Evolutionary conservation across 352 stramenopile genomes (phyloP), one percentile per base, ranked within the genome.

Genomic region (Phytophthora crassamura): DNA sequence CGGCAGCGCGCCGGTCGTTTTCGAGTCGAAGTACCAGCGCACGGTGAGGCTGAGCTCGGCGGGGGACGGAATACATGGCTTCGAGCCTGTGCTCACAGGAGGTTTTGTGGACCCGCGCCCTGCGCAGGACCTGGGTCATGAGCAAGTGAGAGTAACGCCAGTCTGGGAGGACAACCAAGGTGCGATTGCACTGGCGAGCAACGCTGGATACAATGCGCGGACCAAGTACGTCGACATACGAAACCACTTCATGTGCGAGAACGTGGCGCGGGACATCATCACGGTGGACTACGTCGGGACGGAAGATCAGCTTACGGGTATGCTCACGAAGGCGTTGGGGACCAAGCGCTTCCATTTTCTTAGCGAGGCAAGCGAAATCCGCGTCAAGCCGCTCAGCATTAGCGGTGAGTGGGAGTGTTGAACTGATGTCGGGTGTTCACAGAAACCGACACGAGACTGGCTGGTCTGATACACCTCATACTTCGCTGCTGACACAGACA

Each of bases 161-260:
- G n/a, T 66, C 4, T 58, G 47, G 36, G 47, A 59, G 10, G 57
- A 48, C 11, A 66, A 59, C 14, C 58, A 66, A 53, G 58, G 58
- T 1, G 47, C 18, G 16, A 63, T 64, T 11, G 43, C 42, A 1
- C 20, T 65, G 28, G 28, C 38, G 1, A 32, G 28, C 10, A 65
- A 65, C 30, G 41, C 47, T 0, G 57, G 16, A 7, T 65, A 58
- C 33, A 50, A 59, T n/a, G 50, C 47, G 11, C 47, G 30, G 7
- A 45, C 50, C 3, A 56, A 60, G 14, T 42, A 59, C 14, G 48
- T 48, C 2, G 16, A 59, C 18, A 66, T 59, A 12, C 40, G 34
- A 16, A 39, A 59, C 30, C 59, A 67, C 34, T 67, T 60, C 41
- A 55, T 51, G 11, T 18, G 18, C 36, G 59, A 67, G 20, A 60